Conservation (phyloP, 78 protist genomes). For the Chrysochromulina parva region DNA sequence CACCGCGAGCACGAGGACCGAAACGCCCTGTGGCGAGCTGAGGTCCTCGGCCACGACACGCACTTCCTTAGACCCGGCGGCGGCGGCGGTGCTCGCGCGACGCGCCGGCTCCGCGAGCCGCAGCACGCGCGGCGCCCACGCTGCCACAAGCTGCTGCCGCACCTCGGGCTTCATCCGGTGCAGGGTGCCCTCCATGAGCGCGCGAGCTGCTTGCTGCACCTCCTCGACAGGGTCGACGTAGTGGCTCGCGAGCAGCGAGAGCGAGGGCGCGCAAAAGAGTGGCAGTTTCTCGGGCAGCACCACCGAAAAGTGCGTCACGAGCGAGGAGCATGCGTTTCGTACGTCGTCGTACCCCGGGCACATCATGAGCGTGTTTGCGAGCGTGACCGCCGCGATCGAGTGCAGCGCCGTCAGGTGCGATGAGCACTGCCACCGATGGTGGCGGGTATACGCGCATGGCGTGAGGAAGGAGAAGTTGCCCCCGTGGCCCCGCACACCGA, state of each 20-base stretch:
- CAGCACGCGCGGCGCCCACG: background rate
- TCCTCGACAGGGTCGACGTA: slow-evolving; percentile 8
- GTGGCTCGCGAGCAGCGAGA: slow-evolving; percentile 5
- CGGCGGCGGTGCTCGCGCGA: too few relatives aligned
- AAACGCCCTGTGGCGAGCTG: background rate
- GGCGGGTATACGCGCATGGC: background rate
- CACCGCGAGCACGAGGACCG: background rate
- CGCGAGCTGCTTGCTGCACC: slow-evolving; percentile 40
- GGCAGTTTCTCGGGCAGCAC: background rate
- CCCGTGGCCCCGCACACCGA: slow-evolving; percentile 28
- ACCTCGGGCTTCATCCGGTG: background rate
- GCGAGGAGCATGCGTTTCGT: background rate
- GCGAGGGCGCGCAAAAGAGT: background rate
- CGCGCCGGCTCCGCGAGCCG: background rate
- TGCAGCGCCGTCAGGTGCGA: background rate
- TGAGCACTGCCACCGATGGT: background rate
- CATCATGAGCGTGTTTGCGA: background rate
- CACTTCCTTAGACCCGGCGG: too few relatives aligned
- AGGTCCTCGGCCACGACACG: background rate
- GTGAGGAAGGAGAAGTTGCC: background rate
- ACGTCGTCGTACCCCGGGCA: background rate
- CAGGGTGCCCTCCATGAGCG: background rate
- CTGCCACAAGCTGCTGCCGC: background rate
- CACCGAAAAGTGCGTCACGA: slow-evolving; percentile 6
- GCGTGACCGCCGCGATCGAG: background rate